Evolutionary conservation across 2,329 filamentous ascomycete species (phyloP).

Genomic region (Sporothrix humicola): DNA sequence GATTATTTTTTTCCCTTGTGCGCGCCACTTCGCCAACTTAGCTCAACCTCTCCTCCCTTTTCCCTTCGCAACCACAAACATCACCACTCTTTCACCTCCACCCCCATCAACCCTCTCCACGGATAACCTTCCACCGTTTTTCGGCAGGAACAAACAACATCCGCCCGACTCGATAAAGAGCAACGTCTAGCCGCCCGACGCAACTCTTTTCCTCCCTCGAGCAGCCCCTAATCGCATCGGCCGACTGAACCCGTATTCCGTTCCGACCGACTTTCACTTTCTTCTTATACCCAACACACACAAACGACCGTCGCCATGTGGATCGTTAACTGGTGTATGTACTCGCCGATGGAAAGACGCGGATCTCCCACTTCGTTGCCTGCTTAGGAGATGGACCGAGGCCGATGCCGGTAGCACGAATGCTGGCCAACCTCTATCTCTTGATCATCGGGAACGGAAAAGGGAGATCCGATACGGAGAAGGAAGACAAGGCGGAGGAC

Average conservation of each 20-base stretch:
- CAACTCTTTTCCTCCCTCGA: not conserved
- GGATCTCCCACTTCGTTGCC: no score
- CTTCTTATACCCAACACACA: not conserved
- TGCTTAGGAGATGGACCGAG: slow-evolving; percentile 18
- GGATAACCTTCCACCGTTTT: slow-evolving; percentile 7
- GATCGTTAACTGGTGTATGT: slow-evolving; percentile 95
- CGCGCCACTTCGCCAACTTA: slow-evolving; percentile 17
- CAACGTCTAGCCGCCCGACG: not conserved
- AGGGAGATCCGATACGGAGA: slow-evolving; percentile 5
- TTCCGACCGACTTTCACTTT: slow-evolving; percentile 6
- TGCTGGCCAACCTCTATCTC: not conserved
- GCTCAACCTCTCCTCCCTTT: slow-evolving; percentile 21
- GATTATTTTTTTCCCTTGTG: slow-evolving; percentile 15
- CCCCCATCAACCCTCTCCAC: slow-evolving; percentile 16
- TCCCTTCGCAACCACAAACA: not conserved
- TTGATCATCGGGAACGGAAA: not conserved
- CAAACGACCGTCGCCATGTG: slow-evolving; percentile 67
- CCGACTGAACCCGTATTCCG: not conserved
- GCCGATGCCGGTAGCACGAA: not conserved
- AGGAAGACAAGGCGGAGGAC: not conserved
- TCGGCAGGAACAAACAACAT: not conserved
- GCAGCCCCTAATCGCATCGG: not conserved
- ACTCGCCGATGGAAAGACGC: slow-evolving; percentile 19
- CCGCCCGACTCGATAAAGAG: not conserved
- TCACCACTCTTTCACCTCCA: not conserved